Base-by-base conservation (phyloP, 2,329 filamentous ascomycete species). In the Cordyceps javanica region DNA sequence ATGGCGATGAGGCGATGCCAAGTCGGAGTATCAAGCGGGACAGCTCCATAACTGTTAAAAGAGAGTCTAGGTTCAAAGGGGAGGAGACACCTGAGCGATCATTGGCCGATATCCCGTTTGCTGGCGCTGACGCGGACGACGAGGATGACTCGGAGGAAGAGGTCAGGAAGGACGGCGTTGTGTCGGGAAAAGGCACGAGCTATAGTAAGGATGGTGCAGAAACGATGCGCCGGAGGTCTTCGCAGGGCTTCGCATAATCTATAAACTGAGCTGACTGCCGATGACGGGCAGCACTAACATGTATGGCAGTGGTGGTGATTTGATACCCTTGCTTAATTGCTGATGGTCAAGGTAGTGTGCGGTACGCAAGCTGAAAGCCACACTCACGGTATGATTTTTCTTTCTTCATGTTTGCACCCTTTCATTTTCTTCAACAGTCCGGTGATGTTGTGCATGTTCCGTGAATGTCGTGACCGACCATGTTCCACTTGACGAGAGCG, bases 121-220 rank as follows among this genome's bases (percentile, higher is more conserved):
- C 63, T 36, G 69, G 70, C n/a, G 67, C 68, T 13, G 77, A 78
- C 60, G 77, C 74, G 2, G 78, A 78, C 58, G 78, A 79, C 57
- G 77, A 80, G 60, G 72, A 67, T 14, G 70, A 72, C 13, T 58
- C 34, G 7, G 58, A 57, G 5, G 58, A 54, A 32, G 54, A 60
- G 16, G 39, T 53, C 16, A 26, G 16, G 34, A 54, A 50, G n/a
- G 19, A 13, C 13, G 14, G 32, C 32, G 34, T 28, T 32, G 34
- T 14, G 9, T 53, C 49, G 4, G 54, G 48, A 28, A 41, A 36
- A 6, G 53, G 48, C 3, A 57, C 54, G 45, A 52, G 58, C 42
- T 57, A 57, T 23, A 53, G 54, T 4, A 39, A 57, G 21, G 34
- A 54, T n/a, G 58, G 58, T 6, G 14, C 16, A 4, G 58, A 57